These are phyloP conservation scores for Melocanna baccifera DNA, from an alignment of 176 grass and related monocot species.

Conservation along the genomic window DNA sequence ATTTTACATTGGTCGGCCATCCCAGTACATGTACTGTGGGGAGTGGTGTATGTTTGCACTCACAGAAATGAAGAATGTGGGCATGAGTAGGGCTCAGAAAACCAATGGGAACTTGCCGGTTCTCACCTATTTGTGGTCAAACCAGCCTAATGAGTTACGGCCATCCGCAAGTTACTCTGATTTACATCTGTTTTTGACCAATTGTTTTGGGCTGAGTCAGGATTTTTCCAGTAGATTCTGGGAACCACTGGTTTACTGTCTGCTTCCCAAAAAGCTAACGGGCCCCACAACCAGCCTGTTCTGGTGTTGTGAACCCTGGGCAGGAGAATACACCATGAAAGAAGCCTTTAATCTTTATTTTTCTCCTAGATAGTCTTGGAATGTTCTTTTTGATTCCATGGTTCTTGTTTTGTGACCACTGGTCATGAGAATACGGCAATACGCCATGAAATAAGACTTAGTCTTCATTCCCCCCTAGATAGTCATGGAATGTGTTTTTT, in stretches of 20 bases:
- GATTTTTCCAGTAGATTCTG: neutral
- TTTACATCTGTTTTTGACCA: neutral
- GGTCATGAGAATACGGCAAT: neutral
- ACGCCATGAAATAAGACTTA: constrained; percentile 10
- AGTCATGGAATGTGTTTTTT: neutral
- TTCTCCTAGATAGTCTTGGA: neutral
- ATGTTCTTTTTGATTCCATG: neutral
- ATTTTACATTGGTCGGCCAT: constrained; percentile 10
- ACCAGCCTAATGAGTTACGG: neutral
- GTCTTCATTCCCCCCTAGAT: neutral
- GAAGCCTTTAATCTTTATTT: neutral
- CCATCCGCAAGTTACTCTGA: neutral
- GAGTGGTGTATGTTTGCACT: neutral
- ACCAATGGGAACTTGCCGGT: constrained; percentile 1
- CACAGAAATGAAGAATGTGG: neutral
- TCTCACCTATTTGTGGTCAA: neutral
- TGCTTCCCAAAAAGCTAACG: neutral
- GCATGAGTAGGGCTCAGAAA: neutral
- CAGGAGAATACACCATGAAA: constrained; percentile 6
- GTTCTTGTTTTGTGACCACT: constrained; percentile 15
- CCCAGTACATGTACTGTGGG: neutral
- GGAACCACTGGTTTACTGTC: neutral
- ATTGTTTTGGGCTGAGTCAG: neutral
- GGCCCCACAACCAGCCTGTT: neutral
- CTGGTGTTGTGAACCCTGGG: constrained; percentile 9